Percentiles rank a stretch among this genome's conserved stretches.
Conservation (phyloP, 768 basidiomycete species). For the Gloeopeniophorella convolvens region DNA sequence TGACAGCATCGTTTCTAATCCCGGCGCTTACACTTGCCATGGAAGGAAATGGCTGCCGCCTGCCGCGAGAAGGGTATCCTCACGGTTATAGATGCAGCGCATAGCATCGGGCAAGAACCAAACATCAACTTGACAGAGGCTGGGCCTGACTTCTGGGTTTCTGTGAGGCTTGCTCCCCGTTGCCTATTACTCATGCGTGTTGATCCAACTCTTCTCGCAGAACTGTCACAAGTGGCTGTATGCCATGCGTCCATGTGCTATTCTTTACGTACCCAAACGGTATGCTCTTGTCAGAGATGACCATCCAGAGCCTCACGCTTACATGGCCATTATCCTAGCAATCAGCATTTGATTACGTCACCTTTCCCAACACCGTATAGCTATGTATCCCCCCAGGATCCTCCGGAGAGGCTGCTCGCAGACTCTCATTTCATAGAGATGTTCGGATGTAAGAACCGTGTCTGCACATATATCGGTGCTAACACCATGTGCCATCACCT, state of each 20-base stretch:
- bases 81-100: slow-evolving; percentile 74
- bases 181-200: not conserved
- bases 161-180: slow-evolving; percentile 37
- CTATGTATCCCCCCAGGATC: slow-evolving; percentile 46
- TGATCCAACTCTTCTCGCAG: slow-evolving; percentile 28
- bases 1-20: slow-evolving; percentile 56
- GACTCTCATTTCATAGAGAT: too few relatives aligned
- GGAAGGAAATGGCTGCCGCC: slow-evolving; percentile 58
- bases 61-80: slow-evolving; percentile 55
- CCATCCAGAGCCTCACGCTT: too few relatives aligned
- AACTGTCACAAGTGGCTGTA: slow-evolving; percentile 86
- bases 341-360: slow-evolving; percentile 55
- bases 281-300: too few relatives aligned
- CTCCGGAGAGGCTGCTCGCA: slow-evolving; percentile 22
- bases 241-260: slow-evolving; percentile 57
- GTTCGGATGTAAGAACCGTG: too few relatives aligned
- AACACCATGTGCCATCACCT: too few relatives aligned
- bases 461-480: too few relatives aligned
- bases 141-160: slow-evolving; percentile 71
- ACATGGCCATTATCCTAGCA: slow-evolving; percentile 34
- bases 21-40: slow-evolving; percentile 59
- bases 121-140: slow-evolving; percentile 47
- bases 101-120: slow-evolving; percentile 65
- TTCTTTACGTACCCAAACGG: slow-evolving; percentile 68
- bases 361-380: slow-evolving; percentile 48